Base-by-base conservation (phyloP, 148 eudicot genomes). In the Amaranthus cruentus region DNA sequence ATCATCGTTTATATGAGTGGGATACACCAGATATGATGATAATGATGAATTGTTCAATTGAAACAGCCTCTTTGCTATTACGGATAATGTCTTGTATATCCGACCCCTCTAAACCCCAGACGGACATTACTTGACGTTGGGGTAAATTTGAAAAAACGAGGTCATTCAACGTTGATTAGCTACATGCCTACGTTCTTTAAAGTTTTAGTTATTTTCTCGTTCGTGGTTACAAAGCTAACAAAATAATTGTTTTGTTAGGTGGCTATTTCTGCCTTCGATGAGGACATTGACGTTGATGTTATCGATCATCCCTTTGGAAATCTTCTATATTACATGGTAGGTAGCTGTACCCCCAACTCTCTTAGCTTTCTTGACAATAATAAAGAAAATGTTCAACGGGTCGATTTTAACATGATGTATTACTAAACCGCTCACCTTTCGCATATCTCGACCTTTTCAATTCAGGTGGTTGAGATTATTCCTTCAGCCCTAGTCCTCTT, bases 401-500 rank as follows among this genome's bases (percentile, higher is more conserved):
- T 28, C 38, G 38, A 28, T 28, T 28, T 28, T 28, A 28, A 28
- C 38, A 28, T 28, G 38, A 28, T 28, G 38, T 28, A 28, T 28
- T 2, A 28, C 38, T 28, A 28, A 28, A 28, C 38, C 38, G 38
- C 38, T 44, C 21, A 7, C 15, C 52, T 2, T 6, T 55, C 8
- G 12, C 63, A 62, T 28, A 67, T 7, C 13, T n/a, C 21, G 3
- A 47, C 28, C 10, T 38, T 10, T 42, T 66, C n/a, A 49, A 68
- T 81, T 69, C 82, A 87, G 93, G 66, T 68, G 7, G 93, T 85
- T 59, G 88, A 87, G 87, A 85, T 89, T 46, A 60, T 87, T 49
- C 90, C 93, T 6, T 89, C 90, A 14, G 86, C 78, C 42, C 67
- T 89, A 67, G 93, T 89, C 66, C 88, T 89, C 56, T 87, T 83